Percentiles rank a stretch among this genome's conserved stretches.
Conservation (phyloP, 2,329 filamentous ascomycete species). For the Boeremia exigua region DNA sequence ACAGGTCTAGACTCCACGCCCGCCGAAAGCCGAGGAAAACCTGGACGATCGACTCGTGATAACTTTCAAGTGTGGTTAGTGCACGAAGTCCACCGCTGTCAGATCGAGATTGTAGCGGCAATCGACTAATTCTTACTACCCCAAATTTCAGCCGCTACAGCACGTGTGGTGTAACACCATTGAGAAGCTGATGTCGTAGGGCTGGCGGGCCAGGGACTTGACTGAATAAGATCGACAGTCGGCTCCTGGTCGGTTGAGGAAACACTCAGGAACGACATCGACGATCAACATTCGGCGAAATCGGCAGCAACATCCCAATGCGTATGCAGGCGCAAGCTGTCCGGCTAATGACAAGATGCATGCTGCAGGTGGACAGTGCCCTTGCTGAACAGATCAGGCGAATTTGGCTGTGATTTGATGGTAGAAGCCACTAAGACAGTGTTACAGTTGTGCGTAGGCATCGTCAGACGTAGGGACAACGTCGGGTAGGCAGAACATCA, state of each 20-base stretch:
- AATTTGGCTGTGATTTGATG: too few species aligned
- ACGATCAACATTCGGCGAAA: not conserved
- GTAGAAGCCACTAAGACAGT: not conserved
- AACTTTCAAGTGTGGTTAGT: conserved; percentile 11
- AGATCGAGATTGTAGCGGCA: conserved; percentile 13
- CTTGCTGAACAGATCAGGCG: too few species aligned
- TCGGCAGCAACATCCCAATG: not conserved
- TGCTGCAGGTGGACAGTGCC: not conserved
- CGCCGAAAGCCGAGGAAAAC: conserved; percentile 7
- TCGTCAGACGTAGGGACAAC: not conserved
- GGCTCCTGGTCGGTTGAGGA: not conserved
- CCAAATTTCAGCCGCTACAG: not conserved
- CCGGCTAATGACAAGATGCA: not conserved
- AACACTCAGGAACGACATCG: not conserved
- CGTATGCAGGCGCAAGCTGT: not conserved
- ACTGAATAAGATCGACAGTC: conserved; percentile 7
- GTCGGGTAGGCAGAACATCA: not conserved
- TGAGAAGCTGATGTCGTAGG: not conserved
- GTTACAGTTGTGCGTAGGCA: not conserved
- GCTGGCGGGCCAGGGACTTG: not conserved
- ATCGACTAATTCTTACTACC: not conserved
- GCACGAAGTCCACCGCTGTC: conserved; percentile 6
- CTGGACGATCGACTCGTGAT: conserved; percentile 13
- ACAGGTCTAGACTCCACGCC: conserved; percentile 7
- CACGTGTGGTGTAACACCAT: not conserved